Percentiles rank a stretch among this genome's conserved stretches.
phyloP scores from a whole-genome alignment of 129 eudicot genomes.

The Scalesia atractyloides region DNA sequence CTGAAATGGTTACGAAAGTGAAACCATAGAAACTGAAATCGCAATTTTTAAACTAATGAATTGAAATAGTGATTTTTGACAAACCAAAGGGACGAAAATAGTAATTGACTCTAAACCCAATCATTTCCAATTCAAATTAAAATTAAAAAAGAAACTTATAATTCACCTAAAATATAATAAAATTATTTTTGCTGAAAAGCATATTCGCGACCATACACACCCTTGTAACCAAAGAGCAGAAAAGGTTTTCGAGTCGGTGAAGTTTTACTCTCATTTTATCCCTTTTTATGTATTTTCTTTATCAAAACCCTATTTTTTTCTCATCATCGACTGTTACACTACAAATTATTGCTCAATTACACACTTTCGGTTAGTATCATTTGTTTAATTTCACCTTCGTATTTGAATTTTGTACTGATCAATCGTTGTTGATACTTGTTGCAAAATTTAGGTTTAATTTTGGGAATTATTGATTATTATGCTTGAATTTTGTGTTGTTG shows the following conservation, averaged over 20 bases:
- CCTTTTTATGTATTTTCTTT: constrained; percentile 1
- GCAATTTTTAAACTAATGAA: too few species aligned
- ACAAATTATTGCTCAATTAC: constrained; percentile 11
- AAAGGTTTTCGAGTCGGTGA: constrained; percentile 16
- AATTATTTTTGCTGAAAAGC: too few species aligned
- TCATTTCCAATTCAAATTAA: too few species aligned
- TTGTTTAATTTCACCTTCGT: constrained; percentile 2
- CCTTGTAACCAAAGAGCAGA: background rate
- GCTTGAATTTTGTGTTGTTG: background rate
- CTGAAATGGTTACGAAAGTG: too few species aligned
- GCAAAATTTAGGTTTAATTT: constrained; percentile 3
- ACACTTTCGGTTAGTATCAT: constrained; percentile 20
- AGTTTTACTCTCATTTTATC: constrained; percentile 8
- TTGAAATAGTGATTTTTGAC: too few species aligned
- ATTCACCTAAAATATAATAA: background rate
- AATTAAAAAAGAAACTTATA: too few species aligned
- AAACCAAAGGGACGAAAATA: too few species aligned
- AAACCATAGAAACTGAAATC: too few species aligned
- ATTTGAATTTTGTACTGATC: constrained; percentile 9
- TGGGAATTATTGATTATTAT: background rate
- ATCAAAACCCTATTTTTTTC: background rate
- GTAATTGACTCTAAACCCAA: too few species aligned
- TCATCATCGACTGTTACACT: constrained; percentile 11
- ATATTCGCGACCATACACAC: too few species aligned
- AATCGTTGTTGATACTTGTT: constrained; percentile 4